phyloP scores from a whole-genome alignment of 208 protist genomes.

The Leishmania arabica region DNA sequence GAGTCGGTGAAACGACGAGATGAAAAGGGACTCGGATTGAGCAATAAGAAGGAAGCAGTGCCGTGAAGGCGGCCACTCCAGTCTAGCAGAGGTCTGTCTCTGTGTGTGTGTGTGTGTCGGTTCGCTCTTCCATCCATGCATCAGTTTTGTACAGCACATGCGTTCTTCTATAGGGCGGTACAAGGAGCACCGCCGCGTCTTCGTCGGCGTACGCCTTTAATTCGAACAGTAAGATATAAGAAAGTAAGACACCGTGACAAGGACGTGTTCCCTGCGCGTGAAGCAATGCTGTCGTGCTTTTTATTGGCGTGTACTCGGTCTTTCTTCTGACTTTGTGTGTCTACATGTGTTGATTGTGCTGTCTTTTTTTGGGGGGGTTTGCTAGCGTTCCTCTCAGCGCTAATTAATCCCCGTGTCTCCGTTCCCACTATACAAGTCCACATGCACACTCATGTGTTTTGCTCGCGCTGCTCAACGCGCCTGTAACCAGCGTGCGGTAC shows the following conservation, averaged over 20 bases:
- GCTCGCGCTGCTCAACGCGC: background rate
- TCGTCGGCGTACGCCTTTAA: background rate
- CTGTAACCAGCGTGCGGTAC: background rate
- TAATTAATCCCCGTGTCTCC: background rate
- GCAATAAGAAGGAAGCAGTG: background rate
- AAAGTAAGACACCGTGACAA: background rate
- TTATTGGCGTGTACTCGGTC: background rate
- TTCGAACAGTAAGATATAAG: background rate
- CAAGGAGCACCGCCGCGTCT: background rate
- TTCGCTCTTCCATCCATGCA: background rate
- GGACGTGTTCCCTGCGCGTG: background rate
- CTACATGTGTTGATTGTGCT: background rate
- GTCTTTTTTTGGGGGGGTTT: conserved; percentile 2
- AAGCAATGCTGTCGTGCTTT: background rate
- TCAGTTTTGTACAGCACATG: background rate
- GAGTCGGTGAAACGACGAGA: background rate
- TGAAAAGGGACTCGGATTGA: background rate
- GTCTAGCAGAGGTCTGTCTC: background rate
- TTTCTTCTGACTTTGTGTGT: background rate
- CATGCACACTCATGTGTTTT: background rate
- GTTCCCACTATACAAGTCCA: background rate
- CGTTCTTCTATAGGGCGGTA: background rate
- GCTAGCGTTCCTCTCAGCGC: background rate
- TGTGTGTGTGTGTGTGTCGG: background rate
- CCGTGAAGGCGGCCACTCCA: background rate